Evolutionary conservation across 2,329 filamentous ascomycete genomes (phyloP), one percentile per base, ranked within the genome.

Genomic region (Periconia sp.): DNA sequence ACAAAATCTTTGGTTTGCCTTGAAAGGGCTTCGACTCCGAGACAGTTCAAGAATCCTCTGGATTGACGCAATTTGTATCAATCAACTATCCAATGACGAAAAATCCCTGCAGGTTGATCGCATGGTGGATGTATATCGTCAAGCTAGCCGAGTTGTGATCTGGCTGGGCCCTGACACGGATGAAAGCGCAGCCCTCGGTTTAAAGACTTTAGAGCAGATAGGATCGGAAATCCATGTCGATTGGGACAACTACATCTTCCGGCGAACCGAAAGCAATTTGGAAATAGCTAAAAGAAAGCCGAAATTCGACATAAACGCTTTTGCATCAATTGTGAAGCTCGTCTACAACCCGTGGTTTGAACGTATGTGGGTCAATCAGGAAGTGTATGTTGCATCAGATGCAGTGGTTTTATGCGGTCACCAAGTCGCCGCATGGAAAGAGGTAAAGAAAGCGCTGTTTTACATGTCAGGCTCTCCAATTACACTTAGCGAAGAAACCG

Each of bases 41-140:
- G n/a, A n/a, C n/a, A n/a, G n/a, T n/a, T n/a, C n/a, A n/a, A n/a
- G n/a, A n/a, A 6, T 41, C 13, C 9, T 44, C 15, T 45, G 42
- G 36, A 19, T 33, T 16, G 42, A 40, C 18, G 36, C 36, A 4
- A 35, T 45, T 2, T 45, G 36, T 17, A 37, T 46, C 9, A 33
- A 46, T 16, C 43, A 46, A 21, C 8, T 21, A 8, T 21, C 36
- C 21, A 15, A 31, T 15, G 7, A 36, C 12, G 43, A 46, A 17
- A 46, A 41, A 28, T 17, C 43, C 12, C 23, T 36, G 7, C 43
- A 46, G 15, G 37, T 46, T 2, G 7, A n/a, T 6, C n/a, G 36
- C 13, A 46, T 46, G 43, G 18, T 18, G 17, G 43, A 40, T 4
- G 36, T 46, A 15, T 46, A 46, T 15, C 19, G 16, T 10, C 18